Percentiles rank a stretch among this genome's conserved stretches.
Evolutionary conservation across 2,329 filamentous ascomycete species (phyloP).

Genomic region (Fusarium domesticum): DNA sequence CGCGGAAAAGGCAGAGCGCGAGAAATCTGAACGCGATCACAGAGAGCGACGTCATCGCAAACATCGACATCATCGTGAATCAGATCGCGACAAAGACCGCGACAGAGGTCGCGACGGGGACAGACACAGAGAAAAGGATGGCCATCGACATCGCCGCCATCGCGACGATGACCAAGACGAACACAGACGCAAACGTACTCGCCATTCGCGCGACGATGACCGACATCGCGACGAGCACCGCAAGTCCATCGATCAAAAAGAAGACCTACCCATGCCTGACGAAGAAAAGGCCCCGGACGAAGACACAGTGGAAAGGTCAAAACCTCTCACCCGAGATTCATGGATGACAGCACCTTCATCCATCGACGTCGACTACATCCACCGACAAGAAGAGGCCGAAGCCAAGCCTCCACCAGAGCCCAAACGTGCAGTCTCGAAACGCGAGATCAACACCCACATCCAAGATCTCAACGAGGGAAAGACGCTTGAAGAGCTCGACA

Average conservation of each 20-base stretch:
- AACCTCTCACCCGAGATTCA: conserved; percentile 65
- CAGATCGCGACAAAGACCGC: conserved; percentile 26
- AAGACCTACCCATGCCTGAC: conserved; percentile 50
- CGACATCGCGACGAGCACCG: conserved; percentile 39
- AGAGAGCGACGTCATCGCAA: conserved; percentile 44
- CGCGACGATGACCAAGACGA: conserved; percentile 43
- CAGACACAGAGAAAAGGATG: conserved; percentile 28
- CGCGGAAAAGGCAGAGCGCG: conserved; percentile 56
- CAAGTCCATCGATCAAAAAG: conserved; percentile 47
- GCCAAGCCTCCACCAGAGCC: conserved; percentile 55
- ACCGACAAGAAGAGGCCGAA: conserved; percentile 57
- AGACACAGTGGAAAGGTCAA: conserved; percentile 25
- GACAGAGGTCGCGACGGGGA: conserved; percentile 27
- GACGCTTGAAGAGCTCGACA: conserved; percentile 14
- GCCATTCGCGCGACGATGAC: conserved; percentile 48
- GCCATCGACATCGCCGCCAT: conserved; percentile 33
- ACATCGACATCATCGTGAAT: conserved; percentile 44
- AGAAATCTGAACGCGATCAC: conserved; percentile 45
- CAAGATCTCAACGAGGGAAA: conserved; percentile 58
- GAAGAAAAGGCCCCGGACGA: conserved; percentile 42
- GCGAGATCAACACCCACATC: conserved; percentile 72
- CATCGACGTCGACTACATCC: conserved; percentile 79
- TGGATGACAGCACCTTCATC: conserved; percentile 93
- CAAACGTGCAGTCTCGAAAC: conserved; percentile 69
- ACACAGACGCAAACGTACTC: conserved; percentile 62